These are phyloP conservation scores for Castanospermum australe DNA, from an alignment of 306 rosid species.

Conservation along the genomic window DNA sequence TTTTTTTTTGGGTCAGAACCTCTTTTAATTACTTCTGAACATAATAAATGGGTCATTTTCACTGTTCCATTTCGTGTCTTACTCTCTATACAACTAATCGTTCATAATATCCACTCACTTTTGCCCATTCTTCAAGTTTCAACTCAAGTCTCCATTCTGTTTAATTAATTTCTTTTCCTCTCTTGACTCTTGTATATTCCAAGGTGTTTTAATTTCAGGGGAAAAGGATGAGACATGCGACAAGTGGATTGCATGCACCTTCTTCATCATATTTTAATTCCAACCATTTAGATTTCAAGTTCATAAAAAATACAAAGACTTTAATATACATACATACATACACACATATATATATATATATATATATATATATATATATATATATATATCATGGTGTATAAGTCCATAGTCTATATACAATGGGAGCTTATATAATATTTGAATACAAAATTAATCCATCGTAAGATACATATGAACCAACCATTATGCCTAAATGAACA, in stretches of 20 bases:
- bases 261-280: neutral
- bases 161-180: conserved; percentile 3
- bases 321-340: neutral
- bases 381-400: neutral
- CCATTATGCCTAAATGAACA: conserved; percentile 16
- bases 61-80: neutral
- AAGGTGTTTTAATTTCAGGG: neutral
- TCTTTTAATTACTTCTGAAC: neutral
- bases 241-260: neutral
- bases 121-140: conserved; percentile 31
- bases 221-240: conserved; percentile 8
- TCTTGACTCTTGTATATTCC: neutral
- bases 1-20: neutral
- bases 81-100: conserved; percentile 28
- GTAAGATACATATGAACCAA: conserved; percentile 18
- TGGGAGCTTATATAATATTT: conserved; percentile 2
- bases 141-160: conserved; percentile 10
- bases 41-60: conserved; percentile 22
- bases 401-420: conserved; percentile 11
- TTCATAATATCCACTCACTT: conserved; percentile 26
- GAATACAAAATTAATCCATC: neutral
- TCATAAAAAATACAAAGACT: neutral
- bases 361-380: neutral
- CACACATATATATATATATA: too few relatives aligned
- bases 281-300: neutral